Conservation (phyloP, 306 rosid species). For the Bauhinia variegata region DNA sequence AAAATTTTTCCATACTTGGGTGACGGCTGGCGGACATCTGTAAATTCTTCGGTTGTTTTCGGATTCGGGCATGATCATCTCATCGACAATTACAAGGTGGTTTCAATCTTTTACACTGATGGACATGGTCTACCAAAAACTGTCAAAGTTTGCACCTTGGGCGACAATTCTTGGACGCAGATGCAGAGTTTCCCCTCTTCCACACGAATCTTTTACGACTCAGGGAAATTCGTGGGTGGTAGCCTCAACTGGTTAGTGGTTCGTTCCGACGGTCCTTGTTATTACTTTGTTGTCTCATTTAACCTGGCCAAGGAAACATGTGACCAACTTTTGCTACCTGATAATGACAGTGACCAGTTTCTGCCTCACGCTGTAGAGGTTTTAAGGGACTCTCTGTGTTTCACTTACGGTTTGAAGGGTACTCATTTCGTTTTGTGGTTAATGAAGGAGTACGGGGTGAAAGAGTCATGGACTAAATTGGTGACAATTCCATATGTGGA, state of each 20-base stretch:
- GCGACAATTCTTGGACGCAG: background rate
- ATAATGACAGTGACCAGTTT: background rate
- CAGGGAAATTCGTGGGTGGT: background rate
- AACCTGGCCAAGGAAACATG: background rate
- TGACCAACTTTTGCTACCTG: background rate
- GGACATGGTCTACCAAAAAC: background rate
- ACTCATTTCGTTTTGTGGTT: too few relatives aligned
- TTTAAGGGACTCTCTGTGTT: slow-evolving; percentile 4
- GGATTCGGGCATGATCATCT: slow-evolving; percentile 38
- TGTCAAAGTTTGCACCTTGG: slow-evolving; percentile 20
- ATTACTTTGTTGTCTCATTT: background rate
- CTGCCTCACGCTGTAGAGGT: background rate
- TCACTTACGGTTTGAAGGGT: too few relatives aligned
- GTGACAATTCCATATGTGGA: too few relatives aligned
- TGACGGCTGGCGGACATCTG: too few relatives aligned
- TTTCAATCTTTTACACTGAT: background rate
- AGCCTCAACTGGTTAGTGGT: background rate
- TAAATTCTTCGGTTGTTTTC: background rate
- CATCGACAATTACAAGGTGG: slow-evolving; percentile 27
- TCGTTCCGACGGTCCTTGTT: background rate
- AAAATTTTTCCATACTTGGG: background rate
- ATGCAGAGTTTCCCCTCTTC: background rate
- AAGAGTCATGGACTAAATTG: too few relatives aligned
- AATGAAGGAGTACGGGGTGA: too few relatives aligned
- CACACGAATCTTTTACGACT: too few relatives aligned